phyloP scores from a whole-genome alignment of 2,329 filamentous ascomycete species.

The Aureobasidium sp. region DNA sequence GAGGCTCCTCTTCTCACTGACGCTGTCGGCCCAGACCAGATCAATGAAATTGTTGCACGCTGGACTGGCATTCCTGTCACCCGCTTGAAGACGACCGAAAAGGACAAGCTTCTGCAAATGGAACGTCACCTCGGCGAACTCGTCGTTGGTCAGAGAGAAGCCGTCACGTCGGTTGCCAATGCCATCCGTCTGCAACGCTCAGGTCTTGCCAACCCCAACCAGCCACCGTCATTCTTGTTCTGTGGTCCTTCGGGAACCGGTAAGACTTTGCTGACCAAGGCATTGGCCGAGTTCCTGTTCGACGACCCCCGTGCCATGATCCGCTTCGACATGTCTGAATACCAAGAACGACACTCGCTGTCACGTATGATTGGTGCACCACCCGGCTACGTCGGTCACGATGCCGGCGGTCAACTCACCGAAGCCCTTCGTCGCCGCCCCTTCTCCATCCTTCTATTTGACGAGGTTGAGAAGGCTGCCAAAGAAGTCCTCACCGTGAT shows the following conservation, averaged over 20 bases:
- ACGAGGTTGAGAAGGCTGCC: constrained; percentile 96
- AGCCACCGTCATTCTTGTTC: constrained; percentile 96
- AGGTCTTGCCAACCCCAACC: constrained; percentile 89
- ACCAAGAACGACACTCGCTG: constrained; percentile 92
- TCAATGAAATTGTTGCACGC: constrained; percentile 94
- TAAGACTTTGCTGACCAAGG: constrained; percentile 95
- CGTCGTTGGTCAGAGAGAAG: constrained; percentile 91
- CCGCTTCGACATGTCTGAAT: constrained; percentile 98
- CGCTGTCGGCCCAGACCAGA: constrained; percentile 91
- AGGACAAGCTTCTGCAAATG: constrained; percentile 98
- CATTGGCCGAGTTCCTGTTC: constrained; percentile 94
- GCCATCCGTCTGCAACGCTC: constrained; percentile 93
- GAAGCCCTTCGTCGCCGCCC: constrained; percentile 89
- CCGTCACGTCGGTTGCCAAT: constrained; percentile 86
- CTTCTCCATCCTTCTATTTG: constrained; percentile 96
- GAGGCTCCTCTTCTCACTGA: constrained; percentile 72
- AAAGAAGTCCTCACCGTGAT: constrained; percentile 96
- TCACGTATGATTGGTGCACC: constrained; percentile 97
- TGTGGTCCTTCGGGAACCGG: constrained; percentile 97
- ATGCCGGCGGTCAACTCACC: constrained; percentile 90
- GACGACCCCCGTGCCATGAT: constrained; percentile 98
- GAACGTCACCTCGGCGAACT: constrained; percentile 76
- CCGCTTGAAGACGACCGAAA: constrained; percentile 86
- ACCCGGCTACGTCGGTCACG: constrained; percentile 93
- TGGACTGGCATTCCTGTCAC: constrained; percentile 99